Base-by-base conservation (phyloP, 2,329 filamentous ascomycete genomes). In the Botrytis sinoallii region DNA sequence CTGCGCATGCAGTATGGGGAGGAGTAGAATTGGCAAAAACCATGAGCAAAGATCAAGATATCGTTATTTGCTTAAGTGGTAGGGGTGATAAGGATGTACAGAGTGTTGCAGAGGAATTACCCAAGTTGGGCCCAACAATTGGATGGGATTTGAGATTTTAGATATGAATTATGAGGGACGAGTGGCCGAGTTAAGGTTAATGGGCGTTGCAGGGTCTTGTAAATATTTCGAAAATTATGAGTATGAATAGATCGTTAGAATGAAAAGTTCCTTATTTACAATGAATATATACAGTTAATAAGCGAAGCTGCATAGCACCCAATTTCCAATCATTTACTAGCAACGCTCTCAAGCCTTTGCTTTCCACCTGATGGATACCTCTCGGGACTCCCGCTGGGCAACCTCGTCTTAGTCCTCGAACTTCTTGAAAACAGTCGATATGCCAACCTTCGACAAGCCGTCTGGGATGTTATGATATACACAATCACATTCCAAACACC, bases 21-120 rank as follows among this genome's bases (percentile, higher is more conserved):
- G 95, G 93, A 18, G 85, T 98, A 74, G 90, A 98, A 84, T 84
- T 98, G 74, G 95, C 95, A 75, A 98, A 97, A 90, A 93, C 91
- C 74, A 95, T 98, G 93, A 87, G 88, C 77, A 93, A 94, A 85
- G 94, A 89, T 70, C 85, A 98, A 84, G 94, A 98, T 80, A 85
- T 99, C 42, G 95, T 99, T 74, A 95, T 99, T 76, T 98, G 95
- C 84, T 83, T 99, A 55, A 97, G 93, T 81, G 96, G 96, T 14
- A 88, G 96, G 78, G 96, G 96, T 76, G 96, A 99, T 84, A 99
- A 99, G 89, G 96, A 99, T 81, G 96, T 99, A 74, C 95, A 99
- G 88, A 97, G 93, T 80, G 95, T 99, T 70, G 96, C 96, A 0
- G 96, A 99, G 81, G 94, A 97, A 84, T 84, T 99, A 81, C 95